Evolutionary conservation across 345 rosid genomes (phyloP).

Genomic region (Boechera stricta): DNA sequence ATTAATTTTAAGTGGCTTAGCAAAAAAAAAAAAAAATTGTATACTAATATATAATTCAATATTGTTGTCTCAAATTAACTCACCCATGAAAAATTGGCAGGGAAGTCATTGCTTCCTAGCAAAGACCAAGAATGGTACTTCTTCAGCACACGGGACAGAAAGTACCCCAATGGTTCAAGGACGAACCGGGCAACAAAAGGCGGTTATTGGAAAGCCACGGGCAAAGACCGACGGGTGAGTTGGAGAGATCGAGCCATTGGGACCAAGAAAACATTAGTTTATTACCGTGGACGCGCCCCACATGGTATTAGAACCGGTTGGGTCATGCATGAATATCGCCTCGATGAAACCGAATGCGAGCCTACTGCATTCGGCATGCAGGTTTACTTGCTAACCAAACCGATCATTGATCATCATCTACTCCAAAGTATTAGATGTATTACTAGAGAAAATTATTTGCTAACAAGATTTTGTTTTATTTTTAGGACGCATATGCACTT

Average conservation of each 20-base stretch:
- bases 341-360: constrained; percentile 86
- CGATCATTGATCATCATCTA: background rate
- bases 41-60: background rate
- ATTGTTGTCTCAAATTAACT: background rate
- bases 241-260: constrained; percentile 76
- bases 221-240: constrained; percentile 88
- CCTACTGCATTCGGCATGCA: constrained; percentile 62
- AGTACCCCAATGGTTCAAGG: constrained; percentile 94
- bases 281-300: constrained; percentile 96
- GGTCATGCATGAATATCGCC: constrained; percentile 99
- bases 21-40: background rate
- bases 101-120: constrained; percentile 88
- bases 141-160: constrained; percentile 94
- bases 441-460: background rate
- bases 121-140: constrained; percentile 97
- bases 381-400: constrained; percentile 49
- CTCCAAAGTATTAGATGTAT: background rate
- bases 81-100: constrained; percentile 45
- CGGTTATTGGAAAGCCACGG: constrained; percentile 99
- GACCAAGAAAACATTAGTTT: constrained; percentile 92
- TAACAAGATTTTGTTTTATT: background rate
- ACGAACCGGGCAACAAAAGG: constrained; percentile 94
- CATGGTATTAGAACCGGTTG: constrained; percentile 91
- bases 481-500: constrained; percentile 89
- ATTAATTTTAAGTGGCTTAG: background rate